Conservation (phyloP, 306 rosid species). For the Amphicarpaea edgeworthii region DNA sequence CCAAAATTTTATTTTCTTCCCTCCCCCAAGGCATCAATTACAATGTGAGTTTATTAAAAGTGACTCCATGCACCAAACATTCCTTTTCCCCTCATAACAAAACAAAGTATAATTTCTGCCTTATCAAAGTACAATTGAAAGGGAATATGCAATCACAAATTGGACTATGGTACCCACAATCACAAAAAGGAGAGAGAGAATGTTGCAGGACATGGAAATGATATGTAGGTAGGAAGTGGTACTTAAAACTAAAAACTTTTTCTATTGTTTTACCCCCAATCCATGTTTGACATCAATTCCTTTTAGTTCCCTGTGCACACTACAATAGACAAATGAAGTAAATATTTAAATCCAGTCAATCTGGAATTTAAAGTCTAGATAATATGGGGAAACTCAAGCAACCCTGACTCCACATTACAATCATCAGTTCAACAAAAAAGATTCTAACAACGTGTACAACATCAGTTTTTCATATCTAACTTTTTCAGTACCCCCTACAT, state of each 20-base stretch:
- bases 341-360: background rate
- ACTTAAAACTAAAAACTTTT: background rate
- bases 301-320: background rate
- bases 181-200: background rate
- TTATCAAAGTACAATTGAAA: background rate
- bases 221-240: background rate
- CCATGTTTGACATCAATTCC: constrained; percentile 14
- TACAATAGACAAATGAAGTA: background rate
- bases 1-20: background rate
- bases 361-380: background rate
- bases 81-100: background rate
- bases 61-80: background rate
- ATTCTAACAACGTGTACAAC: background rate
- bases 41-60: background rate
- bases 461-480: background rate
- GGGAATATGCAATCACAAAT: background rate
- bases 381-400: background rate
- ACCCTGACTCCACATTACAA: background rate
- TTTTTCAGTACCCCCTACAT: background rate
- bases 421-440: background rate
- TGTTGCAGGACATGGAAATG: background rate
- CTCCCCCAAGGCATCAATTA: background rate
- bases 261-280: constrained; percentile 13
- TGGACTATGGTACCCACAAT: background rate
- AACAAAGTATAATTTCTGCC: background rate